These are phyloP conservation scores for Ogataea sp. DNA, from an alignment of 805 yeast genomes.

Conservation along the genomic window DNA sequence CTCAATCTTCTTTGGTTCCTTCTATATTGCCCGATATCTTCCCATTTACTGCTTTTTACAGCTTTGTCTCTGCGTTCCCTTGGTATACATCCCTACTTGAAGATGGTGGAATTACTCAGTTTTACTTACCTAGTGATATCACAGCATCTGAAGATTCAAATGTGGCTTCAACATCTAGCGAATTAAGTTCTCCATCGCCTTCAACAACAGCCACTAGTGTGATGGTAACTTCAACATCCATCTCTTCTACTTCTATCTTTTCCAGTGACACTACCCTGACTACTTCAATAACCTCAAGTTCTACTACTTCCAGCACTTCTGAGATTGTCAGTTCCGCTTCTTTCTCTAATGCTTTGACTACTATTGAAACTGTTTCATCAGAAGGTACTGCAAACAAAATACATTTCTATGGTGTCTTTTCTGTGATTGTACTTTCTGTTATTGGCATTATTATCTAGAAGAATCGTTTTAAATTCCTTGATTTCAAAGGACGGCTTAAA, in stretches of 20 bases:
- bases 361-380: conserved; percentile 1
- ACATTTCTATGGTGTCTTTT: neutral
- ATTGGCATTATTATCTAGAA: neutral
- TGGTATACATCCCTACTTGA: conserved; percentile 23
- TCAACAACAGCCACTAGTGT: too few species aligned
- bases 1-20: conserved; percentile 11
- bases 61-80: conserved; percentile 24
- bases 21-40: conserved; percentile 19
- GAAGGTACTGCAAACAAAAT: neutral
- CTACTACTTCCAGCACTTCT: neutral
- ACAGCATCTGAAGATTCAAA: conserved; percentile 5
- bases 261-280: too few species aligned
- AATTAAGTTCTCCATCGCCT: neutral
- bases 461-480: neutral
- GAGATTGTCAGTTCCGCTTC: neutral
- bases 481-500: too few species aligned
- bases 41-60: conserved; percentile 25
- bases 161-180: neutral
- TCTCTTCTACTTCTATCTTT: neutral
- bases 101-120: conserved; percentile 16
- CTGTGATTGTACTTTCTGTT: neutral
- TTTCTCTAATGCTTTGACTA: neutral
- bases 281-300: neutral
- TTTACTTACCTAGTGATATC: conserved; percentile 22
- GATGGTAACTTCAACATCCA: too few species aligned